A percentile compares a stretch with the other conserved stretches of the same genome.
These are phyloP conservation scores for Dryas alaskensis DNA, from an alignment of 306 rosid species.

Conservation along the genomic window DNA sequence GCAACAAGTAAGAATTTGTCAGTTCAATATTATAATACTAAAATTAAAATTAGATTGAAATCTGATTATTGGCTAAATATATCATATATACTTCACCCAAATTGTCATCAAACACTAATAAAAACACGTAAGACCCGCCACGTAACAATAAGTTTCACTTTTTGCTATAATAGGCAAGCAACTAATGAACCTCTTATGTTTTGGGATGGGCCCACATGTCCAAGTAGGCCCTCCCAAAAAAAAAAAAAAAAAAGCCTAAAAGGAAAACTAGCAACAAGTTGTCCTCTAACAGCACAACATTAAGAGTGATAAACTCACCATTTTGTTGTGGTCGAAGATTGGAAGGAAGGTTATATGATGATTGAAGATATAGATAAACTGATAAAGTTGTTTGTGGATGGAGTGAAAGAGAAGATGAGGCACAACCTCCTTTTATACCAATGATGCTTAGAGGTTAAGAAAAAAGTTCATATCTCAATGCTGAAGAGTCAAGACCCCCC, in stretches of 20 bases:
- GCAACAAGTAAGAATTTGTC: slow-evolving; percentile 21
- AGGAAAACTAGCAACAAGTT: neutral
- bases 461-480: neutral
- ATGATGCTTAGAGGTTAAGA: neutral
- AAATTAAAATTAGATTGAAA: neutral
- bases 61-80: neutral
- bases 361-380: neutral
- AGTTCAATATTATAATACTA: slow-evolving; percentile 1
- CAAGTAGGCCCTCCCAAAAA: too few species aligned
- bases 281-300: neutral
- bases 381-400: neutral
- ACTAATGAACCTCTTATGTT: too few species aligned
- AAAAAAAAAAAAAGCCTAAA: neutral
- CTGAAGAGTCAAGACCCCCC: neutral
- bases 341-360: neutral
- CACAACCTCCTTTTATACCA: neutral
- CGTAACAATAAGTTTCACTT: too few species aligned
- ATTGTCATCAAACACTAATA: too few species aligned
- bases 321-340: neutral
- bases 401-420: neutral
- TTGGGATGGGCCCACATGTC: neutral
- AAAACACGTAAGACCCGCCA: too few species aligned
- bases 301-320: neutral
- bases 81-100: neutral
- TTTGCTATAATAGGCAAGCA: too few species aligned